A percentile compares a stretch with the other conserved stretches of the same genome.
phyloP scores from a whole-genome alignment of 305 asterid genomes.

The Fraxinus latifolia region DNA sequence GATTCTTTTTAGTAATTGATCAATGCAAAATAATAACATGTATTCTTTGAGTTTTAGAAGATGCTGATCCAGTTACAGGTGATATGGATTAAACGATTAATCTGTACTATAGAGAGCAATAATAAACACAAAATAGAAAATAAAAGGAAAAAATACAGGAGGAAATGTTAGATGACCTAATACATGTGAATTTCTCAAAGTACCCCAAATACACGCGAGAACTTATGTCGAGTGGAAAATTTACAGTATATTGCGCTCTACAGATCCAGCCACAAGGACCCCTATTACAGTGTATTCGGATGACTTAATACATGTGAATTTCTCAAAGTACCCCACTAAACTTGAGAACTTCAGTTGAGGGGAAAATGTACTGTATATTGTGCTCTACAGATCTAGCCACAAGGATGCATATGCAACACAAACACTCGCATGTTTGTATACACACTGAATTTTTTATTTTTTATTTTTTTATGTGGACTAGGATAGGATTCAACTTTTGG shows the following conservation, averaged over 20 bases:
- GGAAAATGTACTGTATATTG: not conserved
- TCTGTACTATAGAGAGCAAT: not conserved
- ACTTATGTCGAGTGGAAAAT: not conserved
- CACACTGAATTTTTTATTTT: not conserved
- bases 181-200: not conserved
- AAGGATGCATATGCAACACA: not conserved
- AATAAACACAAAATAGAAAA: not conserved
- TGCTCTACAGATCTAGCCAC: not conserved
- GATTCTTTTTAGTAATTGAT: not conserved
- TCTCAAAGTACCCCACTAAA: not conserved
- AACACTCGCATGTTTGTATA: not conserved
- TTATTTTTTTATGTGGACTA: not conserved
- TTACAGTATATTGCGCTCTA: not conserved
- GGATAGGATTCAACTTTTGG: slow-evolving; percentile 11
- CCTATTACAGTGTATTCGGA: not conserved
- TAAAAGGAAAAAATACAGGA: not conserved
- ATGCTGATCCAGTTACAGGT: not conserved
- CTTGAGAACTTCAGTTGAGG: not conserved
- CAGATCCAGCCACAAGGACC: not conserved
- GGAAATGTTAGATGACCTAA: not conserved
- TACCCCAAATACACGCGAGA: not conserved
- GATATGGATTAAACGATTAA: not conserved
- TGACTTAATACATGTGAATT: not conserved
- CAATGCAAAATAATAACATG: not conserved
- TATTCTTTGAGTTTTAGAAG: not conserved